Evolutionary conservation across 345 rosid species (phyloP), one percentile per base, ranked within the genome.

Genomic region (Carallia pectinifolia): DNA sequence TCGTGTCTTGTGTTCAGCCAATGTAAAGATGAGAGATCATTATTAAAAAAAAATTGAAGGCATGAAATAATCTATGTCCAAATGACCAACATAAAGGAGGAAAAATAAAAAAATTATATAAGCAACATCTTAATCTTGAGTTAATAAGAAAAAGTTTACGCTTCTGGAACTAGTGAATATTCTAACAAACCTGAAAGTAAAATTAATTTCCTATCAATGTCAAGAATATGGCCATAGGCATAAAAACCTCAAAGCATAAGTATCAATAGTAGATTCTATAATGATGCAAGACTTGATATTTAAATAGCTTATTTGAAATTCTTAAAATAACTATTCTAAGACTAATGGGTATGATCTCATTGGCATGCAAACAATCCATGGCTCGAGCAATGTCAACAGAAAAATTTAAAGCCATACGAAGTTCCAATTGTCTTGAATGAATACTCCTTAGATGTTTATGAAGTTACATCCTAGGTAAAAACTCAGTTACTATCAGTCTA

Each of bases 331-430:
- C 98, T 68, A 96, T 97, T 85, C 91, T 94, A 31, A 94, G 89
- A 83, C 91, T 97, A 79, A 97, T 83, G 79, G 91, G 98, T 58
- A 94, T 94, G 71, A 94, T 91, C 61, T 96, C 97, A 76, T 94
- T 91, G 72, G 97, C 91, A 81, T 94, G 97, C 69, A 94, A 83
- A 85, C 97, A 94, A 27, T 94, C 93, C 96, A 94, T 75, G 64
- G 98, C 96, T 16, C 86, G 89, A 66, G 98, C 93, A 47, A 91
- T 76, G 78, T 94, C 98, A 67, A 89, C 88, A 23, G 97, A 84
- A 72, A 85, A 94, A 72, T 61, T 81, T 69, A 91, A 68, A 19
- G 91, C 96, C 53, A 85, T 61, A 36, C 8, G 85, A 76, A 87
- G 84, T 64, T 94, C 83, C 64, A 89, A 80, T 47, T 80, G 64